Base-by-base conservation (phyloP, 805 yeast species). In the Kazachstania bromeliacearum region DNA sequence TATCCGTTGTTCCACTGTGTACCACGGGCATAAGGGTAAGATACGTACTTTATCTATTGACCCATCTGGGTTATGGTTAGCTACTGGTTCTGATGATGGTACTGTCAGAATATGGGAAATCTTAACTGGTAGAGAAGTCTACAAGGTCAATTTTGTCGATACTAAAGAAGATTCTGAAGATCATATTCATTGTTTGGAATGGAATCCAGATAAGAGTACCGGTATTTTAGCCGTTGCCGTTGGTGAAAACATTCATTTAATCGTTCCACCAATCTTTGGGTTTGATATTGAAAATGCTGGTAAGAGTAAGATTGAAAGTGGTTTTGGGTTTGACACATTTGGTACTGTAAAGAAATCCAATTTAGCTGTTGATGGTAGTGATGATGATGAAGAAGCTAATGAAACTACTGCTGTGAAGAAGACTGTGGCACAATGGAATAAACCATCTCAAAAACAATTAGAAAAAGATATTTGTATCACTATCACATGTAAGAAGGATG, bases 81-180 rank as follows among this genome's bases (percentile, higher is more conserved):
- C 98, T 15, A 92, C 98, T 3, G 98, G 96, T 40, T 83, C 95
- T 13, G 97, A 92, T 57, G 98, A 92, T 57, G 97, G 97, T 37
- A 73, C 88, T 13, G 88, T 92, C 5, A 73, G 96, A 48, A 71
- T 92, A n/a, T 92, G 98, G 97, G 98, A 92, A 64, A 79, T 87
- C 14, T 64, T 87, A 41, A 85, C 96, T 4, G 98, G 98, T 32
- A 78, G 98, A 62, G 94, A 89, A 66, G 84, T 89, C 35, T 84
- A 75, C 70, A 73, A 75, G 42, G 66, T 73, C n/a, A 62, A 64
- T 38, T 50, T 76, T 15, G 55, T 73, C 15, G 70, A 74, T 23
- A 62, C 55, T 7, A 74, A 72, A 36, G 66, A 66, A 23, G 66
- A 66, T 31, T 77, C 75, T 37, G 92, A 83, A 42, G 95, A 85